These are phyloP conservation scores for Lactifluus pinguis DNA, from an alignment of 768 basidiomycete genomes.

Conservation along the genomic window DNA sequence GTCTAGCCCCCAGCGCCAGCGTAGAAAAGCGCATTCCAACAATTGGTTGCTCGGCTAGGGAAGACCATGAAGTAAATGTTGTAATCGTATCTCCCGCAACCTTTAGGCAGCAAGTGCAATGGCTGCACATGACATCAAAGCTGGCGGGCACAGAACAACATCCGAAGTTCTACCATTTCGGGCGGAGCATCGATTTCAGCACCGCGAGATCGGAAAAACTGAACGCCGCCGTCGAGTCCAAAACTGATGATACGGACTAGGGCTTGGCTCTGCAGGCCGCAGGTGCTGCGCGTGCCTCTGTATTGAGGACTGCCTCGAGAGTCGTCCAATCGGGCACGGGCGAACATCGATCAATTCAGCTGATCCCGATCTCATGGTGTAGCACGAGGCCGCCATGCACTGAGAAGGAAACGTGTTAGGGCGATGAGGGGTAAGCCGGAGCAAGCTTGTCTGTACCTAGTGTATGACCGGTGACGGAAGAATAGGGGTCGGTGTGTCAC, in stretches of 20 bases:
- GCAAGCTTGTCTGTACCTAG: background rate
- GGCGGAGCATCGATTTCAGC: background rate
- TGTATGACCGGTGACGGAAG: background rate
- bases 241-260: background rate
- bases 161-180: background rate
- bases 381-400: background rate
- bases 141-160: background rate
- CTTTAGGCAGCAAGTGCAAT: background rate
- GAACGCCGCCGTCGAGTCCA: background rate
- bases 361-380: background rate
- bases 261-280: background rate
- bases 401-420: background rate
- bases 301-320: background rate
- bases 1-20: background rate
- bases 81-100: background rate
- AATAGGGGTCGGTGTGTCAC: background rate
- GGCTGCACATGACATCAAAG: background rate
- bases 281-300: background rate
- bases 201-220: background rate
- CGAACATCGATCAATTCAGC: background rate
- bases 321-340: background rate
- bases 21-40: background rate
- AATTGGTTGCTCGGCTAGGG: background rate
- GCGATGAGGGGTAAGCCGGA: background rate
- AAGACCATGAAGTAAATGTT: background rate